These are phyloP conservation scores for Sporothrix variecibatus DNA, from an alignment of 2,329 filamentous ascomycete species.

Conservation along the genomic window DNA sequence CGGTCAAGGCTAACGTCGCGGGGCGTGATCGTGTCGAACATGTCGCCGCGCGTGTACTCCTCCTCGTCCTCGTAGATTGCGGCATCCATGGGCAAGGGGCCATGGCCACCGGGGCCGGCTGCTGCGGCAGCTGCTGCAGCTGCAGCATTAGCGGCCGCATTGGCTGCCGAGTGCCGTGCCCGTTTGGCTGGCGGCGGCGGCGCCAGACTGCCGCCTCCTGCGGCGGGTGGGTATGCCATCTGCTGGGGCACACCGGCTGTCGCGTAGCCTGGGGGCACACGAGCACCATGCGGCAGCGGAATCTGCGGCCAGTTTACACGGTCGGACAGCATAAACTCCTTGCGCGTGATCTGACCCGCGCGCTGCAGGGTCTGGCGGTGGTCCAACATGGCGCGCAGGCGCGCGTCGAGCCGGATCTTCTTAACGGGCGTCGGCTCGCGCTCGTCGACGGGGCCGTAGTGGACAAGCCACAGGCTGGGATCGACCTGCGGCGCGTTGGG, in stretches of 20 bases:
- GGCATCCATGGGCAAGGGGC: slow-evolving; percentile 24
- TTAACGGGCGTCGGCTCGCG: slow-evolving; percentile 71
- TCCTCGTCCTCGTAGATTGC: slow-evolving; percentile 76
- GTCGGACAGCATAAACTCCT: slow-evolving; percentile 94
- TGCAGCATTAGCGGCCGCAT: not conserved
- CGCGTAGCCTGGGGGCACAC: slow-evolving; percentile 54
- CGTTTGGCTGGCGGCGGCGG: slow-evolving; percentile 60
- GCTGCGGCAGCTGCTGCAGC: not conserved
- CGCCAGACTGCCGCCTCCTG: slow-evolving; percentile 42
- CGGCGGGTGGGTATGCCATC: slow-evolving; percentile 63
- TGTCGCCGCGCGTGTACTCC: slow-evolving; percentile 81
- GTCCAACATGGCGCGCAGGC: slow-evolving; percentile 61
- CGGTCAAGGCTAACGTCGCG: slow-evolving; percentile 84
- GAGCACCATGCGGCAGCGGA: slow-evolving; percentile 61
- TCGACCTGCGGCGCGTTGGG: slow-evolving; percentile 71
- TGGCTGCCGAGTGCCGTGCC: slow-evolving; percentile 43
- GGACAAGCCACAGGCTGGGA: slow-evolving; percentile 83
- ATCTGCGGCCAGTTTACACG: slow-evolving; percentile 88
- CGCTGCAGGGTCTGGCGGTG: slow-evolving; percentile 66
- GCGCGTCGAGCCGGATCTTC: slow-evolving; percentile 64
- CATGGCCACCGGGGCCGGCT: slow-evolving; percentile 18
- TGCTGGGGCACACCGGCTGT: slow-evolving; percentile 52
- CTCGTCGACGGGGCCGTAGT: slow-evolving; percentile 78
- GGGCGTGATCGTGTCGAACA: slow-evolving; percentile 86
- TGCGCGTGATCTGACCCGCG: slow-evolving; percentile 80